A percentile compares a stretch with the other conserved stretches of the same genome.
These are phyloP conservation scores for Penicillium sp. DNA, from an alignment of 2,329 filamentous ascomycete genomes.

Conservation along the genomic window DNA sequence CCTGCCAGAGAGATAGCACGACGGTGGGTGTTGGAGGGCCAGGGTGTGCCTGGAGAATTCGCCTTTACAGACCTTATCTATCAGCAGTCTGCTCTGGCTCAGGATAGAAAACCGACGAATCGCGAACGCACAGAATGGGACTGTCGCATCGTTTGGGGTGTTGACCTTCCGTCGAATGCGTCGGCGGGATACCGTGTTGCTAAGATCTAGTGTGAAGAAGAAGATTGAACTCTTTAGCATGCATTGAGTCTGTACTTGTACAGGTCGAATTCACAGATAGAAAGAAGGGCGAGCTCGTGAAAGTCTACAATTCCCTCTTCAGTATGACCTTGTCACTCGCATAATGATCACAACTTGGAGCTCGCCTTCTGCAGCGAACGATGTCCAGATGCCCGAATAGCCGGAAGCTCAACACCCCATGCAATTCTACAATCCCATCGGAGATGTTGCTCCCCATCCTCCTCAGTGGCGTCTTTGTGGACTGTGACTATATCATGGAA, in stretches of 20 bases:
- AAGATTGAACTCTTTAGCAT: too few relatives aligned
- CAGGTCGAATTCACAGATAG: too few relatives aligned
- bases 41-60: conserved; percentile 30
- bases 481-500: conserved; percentile 26
- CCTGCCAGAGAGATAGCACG: conserved; percentile 37
- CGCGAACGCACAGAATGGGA: conserved; percentile 29
- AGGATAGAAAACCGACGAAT: not conserved
- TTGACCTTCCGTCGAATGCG: conserved; percentile 26
- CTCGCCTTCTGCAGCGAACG: conserved; percentile 20
- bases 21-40: conserved; percentile 37
- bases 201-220: conserved; percentile 5
- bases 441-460: conserved; percentile 15
- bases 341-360: conserved; percentile 15
- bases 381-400: conserved; percentile 22
- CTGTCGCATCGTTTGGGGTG: conserved; percentile 33
- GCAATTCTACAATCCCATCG: conserved; percentile 27
- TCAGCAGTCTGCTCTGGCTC: not conserved
- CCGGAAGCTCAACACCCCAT: conserved; percentile 24
- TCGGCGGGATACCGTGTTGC: conserved; percentile 13
- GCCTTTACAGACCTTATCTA: conserved; percentile 28
- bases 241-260: too few relatives aligned
- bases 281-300: too few relatives aligned
- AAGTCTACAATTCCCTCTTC: not conserved
- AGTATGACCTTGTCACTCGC: not conserved
- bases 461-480: not conserved